These are phyloP conservation scores for Phytomonas serpens DNA, from an alignment of 208 protist species.

Conservation along the genomic window DNA sequence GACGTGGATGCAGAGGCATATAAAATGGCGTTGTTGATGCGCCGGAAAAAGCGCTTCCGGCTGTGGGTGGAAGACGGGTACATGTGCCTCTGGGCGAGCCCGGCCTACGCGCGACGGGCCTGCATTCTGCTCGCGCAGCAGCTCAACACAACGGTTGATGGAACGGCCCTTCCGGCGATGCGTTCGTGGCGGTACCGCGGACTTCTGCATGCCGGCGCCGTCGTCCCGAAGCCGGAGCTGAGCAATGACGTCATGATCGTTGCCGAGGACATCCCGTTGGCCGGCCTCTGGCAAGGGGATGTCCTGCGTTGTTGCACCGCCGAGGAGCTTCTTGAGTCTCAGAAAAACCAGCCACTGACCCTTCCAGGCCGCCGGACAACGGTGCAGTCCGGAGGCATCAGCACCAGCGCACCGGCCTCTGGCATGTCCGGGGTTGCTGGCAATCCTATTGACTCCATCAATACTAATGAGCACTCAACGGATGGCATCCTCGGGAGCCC, in stretches of 20 bases:
- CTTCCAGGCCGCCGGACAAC: too few relatives aligned
- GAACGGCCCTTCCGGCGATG: constrained; percentile 36
- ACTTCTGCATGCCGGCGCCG: constrained; percentile 31
- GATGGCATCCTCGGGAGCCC: too few relatives aligned
- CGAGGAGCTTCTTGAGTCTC: constrained; percentile 23
- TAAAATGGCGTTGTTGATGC: constrained; percentile 19
- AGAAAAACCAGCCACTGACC: constrained; percentile 14
- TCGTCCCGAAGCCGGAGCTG: constrained; percentile 28
- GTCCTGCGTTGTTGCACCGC: constrained; percentile 60
- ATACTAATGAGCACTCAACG: too few relatives aligned
- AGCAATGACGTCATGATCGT: constrained; percentile 58
- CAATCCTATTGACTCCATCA: too few relatives aligned
- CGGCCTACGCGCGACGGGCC: constrained; percentile 60
- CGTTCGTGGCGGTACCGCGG: constrained; percentile 57
- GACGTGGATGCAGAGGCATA: constrained; percentile 7
- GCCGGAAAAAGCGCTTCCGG: constrained; percentile 55
- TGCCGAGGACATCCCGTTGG: constrained; percentile 37
- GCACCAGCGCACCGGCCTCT: background rate
- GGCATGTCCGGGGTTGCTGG: background rate
- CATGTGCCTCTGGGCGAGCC: constrained; percentile 61
- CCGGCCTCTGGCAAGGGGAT: constrained; percentile 61
- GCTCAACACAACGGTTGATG: constrained; percentile 55
- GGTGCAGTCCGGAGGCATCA: too few relatives aligned
- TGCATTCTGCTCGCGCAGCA: constrained; percentile 65
- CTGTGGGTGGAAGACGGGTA: constrained; percentile 72